Evolutionary conservation across 768 basidiomycete species (phyloP).

Genomic region (Boletales sp.): DNA sequence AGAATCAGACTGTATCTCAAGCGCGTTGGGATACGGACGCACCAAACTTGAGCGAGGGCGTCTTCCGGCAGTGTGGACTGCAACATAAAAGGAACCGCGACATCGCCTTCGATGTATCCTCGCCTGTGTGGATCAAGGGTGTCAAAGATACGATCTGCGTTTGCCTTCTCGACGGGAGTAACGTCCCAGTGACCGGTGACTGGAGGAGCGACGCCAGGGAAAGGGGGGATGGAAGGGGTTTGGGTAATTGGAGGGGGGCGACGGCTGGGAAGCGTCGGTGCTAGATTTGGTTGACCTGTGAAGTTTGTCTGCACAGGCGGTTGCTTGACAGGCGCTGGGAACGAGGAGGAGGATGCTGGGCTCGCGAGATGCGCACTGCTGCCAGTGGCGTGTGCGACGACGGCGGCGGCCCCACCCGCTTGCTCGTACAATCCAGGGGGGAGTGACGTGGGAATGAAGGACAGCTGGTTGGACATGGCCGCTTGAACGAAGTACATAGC

Average conservation of each 20-base stretch:
- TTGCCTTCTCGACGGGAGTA: conserved; percentile 71
- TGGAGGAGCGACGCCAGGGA: conserved; percentile 26
- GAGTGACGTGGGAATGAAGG: conserved; percentile 66
- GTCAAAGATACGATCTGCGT: conserved; percentile 76
- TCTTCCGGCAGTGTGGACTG: conserved; percentile 82
- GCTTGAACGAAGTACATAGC: conserved; percentile 96
- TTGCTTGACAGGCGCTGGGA: conserved; percentile 52
- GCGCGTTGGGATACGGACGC: conserved; percentile 25
- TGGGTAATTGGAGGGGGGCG: conserved; percentile 16
- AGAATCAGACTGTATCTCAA: conserved; percentile 1
- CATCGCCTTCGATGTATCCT: conserved; percentile 88
- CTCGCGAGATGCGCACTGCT: conserved; percentile 58
- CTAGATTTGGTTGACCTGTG: conserved; percentile 36
- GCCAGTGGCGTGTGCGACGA: conserved; percentile 55
- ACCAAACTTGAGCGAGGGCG: conserved; percentile 91
- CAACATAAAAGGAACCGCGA: conserved; percentile 94
- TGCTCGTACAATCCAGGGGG: conserved; percentile 87
- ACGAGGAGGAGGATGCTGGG: conserved; percentile 43
- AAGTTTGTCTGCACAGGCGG: conserved; percentile 55
- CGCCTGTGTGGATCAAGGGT: conserved; percentile 68
- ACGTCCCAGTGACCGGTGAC: conserved; percentile 70
- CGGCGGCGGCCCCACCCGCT: conserved; percentile 47
- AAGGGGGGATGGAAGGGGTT: conserved; percentile 23
- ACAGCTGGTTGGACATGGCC: conserved; percentile 76
- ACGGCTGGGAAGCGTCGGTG: conserved; percentile 23